These are phyloP conservation scores for Bipolaris cookei DNA, from an alignment of 2,329 filamentous ascomycete genomes.

Conservation along the genomic window DNA sequence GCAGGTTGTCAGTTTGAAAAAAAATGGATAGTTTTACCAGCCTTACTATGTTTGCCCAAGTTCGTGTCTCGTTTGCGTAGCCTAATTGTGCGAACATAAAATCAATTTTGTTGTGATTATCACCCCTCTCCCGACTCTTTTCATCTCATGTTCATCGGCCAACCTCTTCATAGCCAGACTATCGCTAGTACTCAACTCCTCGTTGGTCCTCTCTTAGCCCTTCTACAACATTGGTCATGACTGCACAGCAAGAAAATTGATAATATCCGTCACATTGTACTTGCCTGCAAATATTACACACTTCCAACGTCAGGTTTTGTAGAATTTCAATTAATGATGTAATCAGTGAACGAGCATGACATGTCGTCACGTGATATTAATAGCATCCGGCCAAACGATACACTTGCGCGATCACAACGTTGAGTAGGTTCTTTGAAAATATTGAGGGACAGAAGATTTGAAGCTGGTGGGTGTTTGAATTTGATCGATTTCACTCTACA, in stretches of 20 bases:
- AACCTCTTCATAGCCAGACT: no score
- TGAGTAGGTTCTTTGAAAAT: not conserved
- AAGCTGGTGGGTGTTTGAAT: slow-evolving; percentile 26
- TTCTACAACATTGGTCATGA: no score
- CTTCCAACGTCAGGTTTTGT: not conserved
- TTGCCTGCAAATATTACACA: not conserved
- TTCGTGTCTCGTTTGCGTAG: no score
- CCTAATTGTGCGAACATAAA: no score
- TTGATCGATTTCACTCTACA: slow-evolving; percentile 48
- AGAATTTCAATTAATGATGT: slow-evolving; percentile 4
- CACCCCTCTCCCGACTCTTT: no score
- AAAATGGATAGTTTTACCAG: not conserved
- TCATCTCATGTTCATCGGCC: no score
- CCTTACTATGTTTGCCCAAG: no score
- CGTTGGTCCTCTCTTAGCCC: no score
- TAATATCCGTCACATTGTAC: not conserved
- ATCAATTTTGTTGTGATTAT: no score
- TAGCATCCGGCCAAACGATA: not conserved
- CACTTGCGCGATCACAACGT: not conserved
- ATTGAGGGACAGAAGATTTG: not conserved
- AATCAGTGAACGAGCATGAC: slow-evolving; percentile 7
- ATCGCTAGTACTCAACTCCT: no score
- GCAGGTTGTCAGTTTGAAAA: not conserved
- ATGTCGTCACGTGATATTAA: slow-evolving; percentile 14
- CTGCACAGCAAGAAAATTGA: no score